Evolutionary conservation across 805 yeast genomes (phyloP).

Genomic region (Yarrowia deformans): DNA sequence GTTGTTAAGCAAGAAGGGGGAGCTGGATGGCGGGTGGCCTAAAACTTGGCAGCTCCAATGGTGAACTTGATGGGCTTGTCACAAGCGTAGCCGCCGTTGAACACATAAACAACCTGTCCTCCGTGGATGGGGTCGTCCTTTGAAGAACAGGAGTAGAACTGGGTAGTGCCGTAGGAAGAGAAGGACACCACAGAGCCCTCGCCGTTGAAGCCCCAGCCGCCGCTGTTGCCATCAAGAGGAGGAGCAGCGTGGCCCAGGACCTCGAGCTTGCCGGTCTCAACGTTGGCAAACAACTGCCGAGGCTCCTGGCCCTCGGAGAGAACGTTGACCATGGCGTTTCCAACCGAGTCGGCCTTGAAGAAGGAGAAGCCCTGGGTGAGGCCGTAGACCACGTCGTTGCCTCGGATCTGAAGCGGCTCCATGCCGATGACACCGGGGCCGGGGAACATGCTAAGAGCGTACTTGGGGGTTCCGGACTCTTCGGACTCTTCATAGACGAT

Average conservation of each 20-base stretch:
- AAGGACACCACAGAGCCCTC: not conserved
- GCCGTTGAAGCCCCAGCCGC: conserved; percentile 5
- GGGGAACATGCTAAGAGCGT: conserved; percentile 18
- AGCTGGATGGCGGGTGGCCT: not conserved
- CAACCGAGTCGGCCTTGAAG: conserved; percentile 6
- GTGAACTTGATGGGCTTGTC: conserved; percentile 17
- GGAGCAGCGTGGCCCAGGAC: conserved; percentile 6
- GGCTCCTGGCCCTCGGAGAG: conserved; percentile 1
- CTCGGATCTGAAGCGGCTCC: conserved; percentile 12
- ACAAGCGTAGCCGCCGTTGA: conserved; percentile 17
- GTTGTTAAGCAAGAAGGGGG: not conserved
- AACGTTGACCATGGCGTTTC: conserved; percentile 12
- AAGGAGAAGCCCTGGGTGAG: conserved; percentile 13
- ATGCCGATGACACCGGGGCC: conserved; percentile 6
- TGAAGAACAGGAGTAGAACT: conserved; percentile 8
- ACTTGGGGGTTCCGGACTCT: conserved; percentile 5
- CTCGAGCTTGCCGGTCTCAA: conserved; percentile 4
- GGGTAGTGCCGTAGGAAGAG: not conserved
- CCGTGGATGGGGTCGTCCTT: conserved; percentile 1
- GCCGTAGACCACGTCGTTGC: conserved; percentile 1
- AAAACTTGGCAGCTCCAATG: conserved; percentile 9
- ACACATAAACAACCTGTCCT: conserved; percentile 3
- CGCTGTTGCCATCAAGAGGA: not conserved
- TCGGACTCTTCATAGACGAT: conserved; percentile 7
- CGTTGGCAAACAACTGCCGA: conserved; percentile 12